Evolutionary conservation across 2,329 filamentous ascomycete species (phyloP).

Genomic region (Ophiostoma himal-ulmi): DNA sequence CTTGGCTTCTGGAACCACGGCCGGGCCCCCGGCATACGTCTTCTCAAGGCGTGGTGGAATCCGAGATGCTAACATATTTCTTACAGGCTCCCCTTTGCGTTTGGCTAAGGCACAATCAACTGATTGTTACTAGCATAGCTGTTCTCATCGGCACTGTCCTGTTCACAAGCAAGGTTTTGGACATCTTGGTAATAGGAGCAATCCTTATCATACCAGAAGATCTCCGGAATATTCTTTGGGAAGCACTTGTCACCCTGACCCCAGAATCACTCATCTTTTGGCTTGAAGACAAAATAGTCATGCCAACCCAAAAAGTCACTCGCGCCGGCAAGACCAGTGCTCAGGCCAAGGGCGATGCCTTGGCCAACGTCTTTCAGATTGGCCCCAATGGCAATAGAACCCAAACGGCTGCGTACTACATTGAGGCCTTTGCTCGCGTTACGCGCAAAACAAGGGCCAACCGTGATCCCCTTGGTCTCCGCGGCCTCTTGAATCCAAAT

Average conservation of each 20-base stretch:
- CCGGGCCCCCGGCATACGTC: background rate
- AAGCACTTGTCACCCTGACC: conserved; percentile 50
- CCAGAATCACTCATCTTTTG: conserved; percentile 50
- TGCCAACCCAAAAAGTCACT: conserved; percentile 28
- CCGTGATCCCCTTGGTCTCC: conserved; percentile 41
- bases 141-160: conserved; percentile 34
- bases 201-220: conserved; percentile 39
- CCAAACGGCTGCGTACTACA: background rate
- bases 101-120: background rate
- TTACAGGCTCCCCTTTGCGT: conserved; percentile 29
- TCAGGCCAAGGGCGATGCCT: conserved; percentile 1
- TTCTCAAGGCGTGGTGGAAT: background rate
- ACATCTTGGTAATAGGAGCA: conserved; percentile 25
- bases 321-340: background rate
- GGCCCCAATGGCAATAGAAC: conserved; percentile 34
- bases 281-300: conserved; percentile 28
- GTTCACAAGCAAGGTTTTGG: conserved; percentile 31
- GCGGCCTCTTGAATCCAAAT: conserved; percentile 81
- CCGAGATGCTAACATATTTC: background rate
- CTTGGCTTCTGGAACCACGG: background rate
- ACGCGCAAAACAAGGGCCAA: too few relatives aligned
- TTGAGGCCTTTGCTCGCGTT: background rate
- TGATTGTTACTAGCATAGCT: conserved; percentile 29
- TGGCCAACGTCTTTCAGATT: conserved; percentile 19
- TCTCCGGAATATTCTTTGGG: conserved; percentile 43